These are phyloP conservation scores for Gautieria morchelliformis DNA, from an alignment of 768 basidiomycete genomes.

Conservation along the genomic window DNA sequence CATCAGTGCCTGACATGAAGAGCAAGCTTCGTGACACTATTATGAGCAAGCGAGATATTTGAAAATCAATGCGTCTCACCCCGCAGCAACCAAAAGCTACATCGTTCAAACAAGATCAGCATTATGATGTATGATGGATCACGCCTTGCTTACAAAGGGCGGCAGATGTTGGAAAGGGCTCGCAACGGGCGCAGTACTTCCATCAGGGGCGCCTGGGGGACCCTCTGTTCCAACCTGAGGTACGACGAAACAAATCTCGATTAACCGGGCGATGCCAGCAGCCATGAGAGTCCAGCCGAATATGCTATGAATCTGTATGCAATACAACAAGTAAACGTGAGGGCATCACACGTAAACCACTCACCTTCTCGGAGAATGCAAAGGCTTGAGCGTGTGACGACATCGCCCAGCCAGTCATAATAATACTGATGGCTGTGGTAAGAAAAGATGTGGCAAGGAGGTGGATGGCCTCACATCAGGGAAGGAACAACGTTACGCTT, in stretches of 20 bases:
- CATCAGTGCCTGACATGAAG: slow-evolving; percentile 93
- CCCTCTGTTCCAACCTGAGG: slow-evolving; percentile 25
- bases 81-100: slow-evolving; percentile 64
- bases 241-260: slow-evolving; percentile 77
- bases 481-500: slow-evolving; percentile 79
- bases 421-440: slow-evolving; percentile 40
- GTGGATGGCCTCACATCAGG: slow-evolving; percentile 47
- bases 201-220: slow-evolving; percentile 5
- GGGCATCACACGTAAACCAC: not conserved
- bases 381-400: slow-evolving; percentile 79
- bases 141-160: slow-evolving; percentile 59
- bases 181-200: slow-evolving; percentile 24
- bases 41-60: not conserved
- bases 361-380: slow-evolving; percentile 74
- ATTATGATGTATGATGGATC: not conserved
- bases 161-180: slow-evolving; percentile 79
- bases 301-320: slow-evolving; percentile 58
- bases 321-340: not conserved
- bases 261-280: slow-evolving; percentile 68
- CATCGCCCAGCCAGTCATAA: slow-evolving; percentile 93
- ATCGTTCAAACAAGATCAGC: not conserved
- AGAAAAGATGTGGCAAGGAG: not conserved
- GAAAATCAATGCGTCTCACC: slow-evolving; percentile 31
- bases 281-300: slow-evolving; percentile 84
- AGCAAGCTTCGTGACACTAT: slow-evolving; percentile 37